Evolutionary conservation across 371 early-diverging fungal genomes (phyloP).

Genomic region (Mucor saturninus): DNA sequence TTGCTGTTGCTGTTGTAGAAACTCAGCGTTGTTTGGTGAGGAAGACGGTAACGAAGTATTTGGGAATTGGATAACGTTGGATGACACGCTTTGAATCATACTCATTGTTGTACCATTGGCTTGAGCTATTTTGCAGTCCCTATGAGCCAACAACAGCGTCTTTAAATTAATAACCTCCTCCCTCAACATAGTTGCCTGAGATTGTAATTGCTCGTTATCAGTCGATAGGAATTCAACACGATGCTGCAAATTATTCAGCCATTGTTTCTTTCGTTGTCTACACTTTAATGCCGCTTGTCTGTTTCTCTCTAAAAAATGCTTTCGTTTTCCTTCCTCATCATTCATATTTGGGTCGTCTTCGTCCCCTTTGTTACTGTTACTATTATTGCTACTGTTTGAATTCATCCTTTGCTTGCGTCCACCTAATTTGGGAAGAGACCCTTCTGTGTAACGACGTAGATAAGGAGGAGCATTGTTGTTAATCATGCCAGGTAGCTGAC

Average conservation of each 20-base stretch:
- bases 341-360: neutral
- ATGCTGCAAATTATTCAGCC: slow-evolving; percentile 76
- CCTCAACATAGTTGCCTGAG: slow-evolving; percentile 67
- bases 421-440: slow-evolving; percentile 6
- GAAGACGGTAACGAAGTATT: slow-evolving; percentile 1
- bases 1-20: neutral
- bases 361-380: neutral
- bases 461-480: neutral
- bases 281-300: slow-evolving; percentile 88
- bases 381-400: neutral
- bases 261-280: slow-evolving; percentile 88
- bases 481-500: neutral
- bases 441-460: slow-evolving; percentile 19
- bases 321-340: slow-evolving; percentile 54
- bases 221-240: slow-evolving; percentile 72
- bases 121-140: slow-evolving; percentile 76
- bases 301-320: slow-evolving; percentile 80
- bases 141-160: slow-evolving; percentile 75
- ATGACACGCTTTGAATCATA: slow-evolving; percentile 16
- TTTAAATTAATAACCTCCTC: slow-evolving; percentile 78
- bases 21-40: neutral
- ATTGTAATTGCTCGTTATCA: slow-evolving; percentile 76
- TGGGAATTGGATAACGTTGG: neutral
- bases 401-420: neutral
- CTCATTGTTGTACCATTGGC: slow-evolving; percentile 52